phyloP scores from a whole-genome alignment of 805 yeast genomes.

The Candida yuanshanica region DNA sequence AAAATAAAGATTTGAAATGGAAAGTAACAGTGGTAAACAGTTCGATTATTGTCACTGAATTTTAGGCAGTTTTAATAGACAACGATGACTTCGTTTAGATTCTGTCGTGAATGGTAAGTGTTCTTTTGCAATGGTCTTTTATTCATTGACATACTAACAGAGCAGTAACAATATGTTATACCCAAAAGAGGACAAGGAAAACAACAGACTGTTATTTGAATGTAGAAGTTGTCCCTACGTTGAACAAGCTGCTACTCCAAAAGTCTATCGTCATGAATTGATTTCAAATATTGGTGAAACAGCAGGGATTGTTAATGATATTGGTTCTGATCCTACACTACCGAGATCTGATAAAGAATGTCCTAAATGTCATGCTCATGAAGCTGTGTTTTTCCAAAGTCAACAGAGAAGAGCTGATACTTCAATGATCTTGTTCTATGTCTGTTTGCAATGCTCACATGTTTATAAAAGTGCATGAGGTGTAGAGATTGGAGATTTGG shows the following conservation, averaged over 20 bases:
- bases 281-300: conserved; percentile 88
- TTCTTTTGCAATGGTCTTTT: background rate
- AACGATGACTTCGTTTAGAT: conserved; percentile 84
- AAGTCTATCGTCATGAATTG: conserved; percentile 89
- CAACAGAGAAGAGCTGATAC: conserved; percentile 96
- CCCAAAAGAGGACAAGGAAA: conserved; percentile 89
- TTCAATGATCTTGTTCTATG: conserved; percentile 90
- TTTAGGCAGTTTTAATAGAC: background rate
- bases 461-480: conserved; percentile 36
- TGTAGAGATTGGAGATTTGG: no score
- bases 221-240: conserved; percentile 94
- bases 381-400: conserved; percentile 94
- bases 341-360: conserved; percentile 94
- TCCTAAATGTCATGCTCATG: conserved; percentile 80
- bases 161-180: conserved; percentile 85
- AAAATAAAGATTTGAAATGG: no score
- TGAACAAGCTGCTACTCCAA: conserved; percentile 82
- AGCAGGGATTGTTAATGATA: conserved; percentile 94
- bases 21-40: no score
- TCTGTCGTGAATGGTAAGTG: conserved; percentile 72
- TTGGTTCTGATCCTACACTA: conserved; percentile 95
- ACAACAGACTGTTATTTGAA: conserved; percentile 66
- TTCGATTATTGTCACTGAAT: no score
- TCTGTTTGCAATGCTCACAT: conserved; percentile 80
- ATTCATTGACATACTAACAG: background rate